These are phyloP conservation scores for Entamoeba invadens DNA, from an alignment of 208 protist species.

Conservation along the genomic window DNA sequence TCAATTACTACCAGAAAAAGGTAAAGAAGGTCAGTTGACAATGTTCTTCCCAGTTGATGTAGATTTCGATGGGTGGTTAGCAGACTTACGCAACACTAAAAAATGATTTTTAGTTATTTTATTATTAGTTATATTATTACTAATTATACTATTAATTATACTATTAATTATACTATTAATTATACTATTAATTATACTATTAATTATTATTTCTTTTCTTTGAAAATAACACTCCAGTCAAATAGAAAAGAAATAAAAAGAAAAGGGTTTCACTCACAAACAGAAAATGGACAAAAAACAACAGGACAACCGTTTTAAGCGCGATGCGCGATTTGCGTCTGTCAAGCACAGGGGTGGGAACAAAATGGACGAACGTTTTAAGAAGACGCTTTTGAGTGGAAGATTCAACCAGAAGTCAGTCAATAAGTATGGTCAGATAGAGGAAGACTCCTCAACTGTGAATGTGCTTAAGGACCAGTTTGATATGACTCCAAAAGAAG, in stretches of 20 bases:
- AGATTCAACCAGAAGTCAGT: background rate
- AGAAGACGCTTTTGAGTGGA: background rate
- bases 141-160: too few species aligned
- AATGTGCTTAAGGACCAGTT: too few species aligned
- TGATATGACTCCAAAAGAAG: too few species aligned
- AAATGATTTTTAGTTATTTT: too few species aligned
- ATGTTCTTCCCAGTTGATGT: background rate
- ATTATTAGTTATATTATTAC: too few species aligned
- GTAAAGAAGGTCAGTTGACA: background rate
- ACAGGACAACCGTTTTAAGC: background rate
- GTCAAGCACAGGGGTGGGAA: background rate
- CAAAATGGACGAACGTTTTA: background rate
- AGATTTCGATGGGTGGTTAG: background rate
- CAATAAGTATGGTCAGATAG: background rate
- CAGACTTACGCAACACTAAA: too few species aligned
- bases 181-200: too few species aligned
- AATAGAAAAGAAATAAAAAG: too few species aligned
- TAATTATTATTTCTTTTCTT: too few species aligned
- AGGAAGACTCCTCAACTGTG: background rate
- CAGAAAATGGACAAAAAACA: background rate
- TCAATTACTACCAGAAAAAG: background rate
- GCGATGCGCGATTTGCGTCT: background rate
- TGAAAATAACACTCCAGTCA: too few species aligned
- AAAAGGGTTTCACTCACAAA: too few species aligned
- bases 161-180: too few species aligned